Conservation (phyloP, 1,139 yeast species). For the Hemisphaericaspora xylanilytica region DNA sequence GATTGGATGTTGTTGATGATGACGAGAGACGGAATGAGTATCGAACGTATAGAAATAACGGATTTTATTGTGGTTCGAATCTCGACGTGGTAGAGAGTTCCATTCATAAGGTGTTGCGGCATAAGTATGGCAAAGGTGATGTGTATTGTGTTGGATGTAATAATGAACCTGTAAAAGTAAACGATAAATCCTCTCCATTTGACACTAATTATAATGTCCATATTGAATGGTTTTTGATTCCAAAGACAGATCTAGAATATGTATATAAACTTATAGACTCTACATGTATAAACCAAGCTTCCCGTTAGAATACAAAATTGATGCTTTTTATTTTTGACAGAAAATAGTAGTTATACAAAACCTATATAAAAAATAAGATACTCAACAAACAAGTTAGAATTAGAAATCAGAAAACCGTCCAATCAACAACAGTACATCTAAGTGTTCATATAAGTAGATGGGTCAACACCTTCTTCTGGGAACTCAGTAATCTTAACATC, state of each 20-base stretch:
- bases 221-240: constrained; percentile 59
- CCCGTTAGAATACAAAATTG: neutral
- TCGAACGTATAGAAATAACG: constrained; percentile 21
- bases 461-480: constrained; percentile 98
- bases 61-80: constrained; percentile 29
- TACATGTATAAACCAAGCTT: constrained; percentile 15
- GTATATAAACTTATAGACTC: constrained; percentile 43
- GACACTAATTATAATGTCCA: constrained; percentile 37
- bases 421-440: constrained; percentile 37
- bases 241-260: constrained; percentile 35
- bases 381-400: constrained; percentile 1
- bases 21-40: constrained; percentile 4
- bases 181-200: constrained; percentile 8
- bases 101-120: constrained; percentile 38
- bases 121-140: constrained; percentile 43
- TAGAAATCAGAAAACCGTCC: neutral
- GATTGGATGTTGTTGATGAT: neutral
- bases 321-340: neutral
- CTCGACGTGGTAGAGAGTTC: constrained; percentile 38
- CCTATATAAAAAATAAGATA: neutral
- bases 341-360: neutral
- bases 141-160: constrained; percentile 42
- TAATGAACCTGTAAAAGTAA: constrained; percentile 4
- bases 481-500: constrained; percentile 92
- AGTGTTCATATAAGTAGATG: constrained; percentile 97